Conservation (phyloP, 1,139 yeast species). For the Suhomyces anneliseae region DNA sequence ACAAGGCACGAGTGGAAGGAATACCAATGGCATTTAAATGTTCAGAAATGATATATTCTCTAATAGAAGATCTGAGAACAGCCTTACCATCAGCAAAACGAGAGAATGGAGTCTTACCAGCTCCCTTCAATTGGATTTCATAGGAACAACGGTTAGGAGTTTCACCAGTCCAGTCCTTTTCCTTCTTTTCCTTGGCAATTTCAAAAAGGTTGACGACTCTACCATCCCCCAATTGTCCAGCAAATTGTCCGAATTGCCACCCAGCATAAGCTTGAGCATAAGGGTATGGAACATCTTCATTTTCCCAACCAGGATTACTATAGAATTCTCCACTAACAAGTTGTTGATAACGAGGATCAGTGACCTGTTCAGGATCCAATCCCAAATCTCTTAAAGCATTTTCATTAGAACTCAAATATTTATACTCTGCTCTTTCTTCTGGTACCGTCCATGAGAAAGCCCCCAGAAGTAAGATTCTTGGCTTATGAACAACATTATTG, state of each 20-base stretch:
- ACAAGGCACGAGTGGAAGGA: constrained; percentile 82
- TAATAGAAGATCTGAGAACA: constrained; percentile 77
- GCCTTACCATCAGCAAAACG: constrained; percentile 98
- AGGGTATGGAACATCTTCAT: constrained; percentile 59
- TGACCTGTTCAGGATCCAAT: constrained; percentile 39
- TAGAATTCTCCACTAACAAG: constrained; percentile 64
- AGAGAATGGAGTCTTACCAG: constrained; percentile 88
- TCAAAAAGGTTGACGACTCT: constrained; percentile 83
- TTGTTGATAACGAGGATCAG: constrained; percentile 48
- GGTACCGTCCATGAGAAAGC: constrained; percentile 74
- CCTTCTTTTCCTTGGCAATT: constrained; percentile 26
- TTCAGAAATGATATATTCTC: constrained; percentile 88
- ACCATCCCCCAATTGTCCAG: constrained; percentile 97
- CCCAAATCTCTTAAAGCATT: constrained; percentile 64
- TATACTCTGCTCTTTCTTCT: constrained; percentile 53
- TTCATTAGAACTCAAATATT: constrained; percentile 58
- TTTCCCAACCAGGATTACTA: constrained; percentile 25
- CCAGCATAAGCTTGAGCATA: constrained; percentile 95
- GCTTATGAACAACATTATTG: constrained; percentile 40
- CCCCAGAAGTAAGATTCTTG: constrained; percentile 64
- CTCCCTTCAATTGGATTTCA: constrained; percentile 85
- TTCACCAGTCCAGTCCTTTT: constrained; percentile 21
- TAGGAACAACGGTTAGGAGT: constrained; percentile 33
- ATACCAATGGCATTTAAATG: constrained; percentile 78
- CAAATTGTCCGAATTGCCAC: constrained; percentile 93